A percentile compares a stretch with the other conserved stretches of the same genome.
These are phyloP conservation scores for Penicillium digitatum DNA, from an alignment of 2,329 filamentous ascomycete species.

Conservation along the genomic window DNA sequence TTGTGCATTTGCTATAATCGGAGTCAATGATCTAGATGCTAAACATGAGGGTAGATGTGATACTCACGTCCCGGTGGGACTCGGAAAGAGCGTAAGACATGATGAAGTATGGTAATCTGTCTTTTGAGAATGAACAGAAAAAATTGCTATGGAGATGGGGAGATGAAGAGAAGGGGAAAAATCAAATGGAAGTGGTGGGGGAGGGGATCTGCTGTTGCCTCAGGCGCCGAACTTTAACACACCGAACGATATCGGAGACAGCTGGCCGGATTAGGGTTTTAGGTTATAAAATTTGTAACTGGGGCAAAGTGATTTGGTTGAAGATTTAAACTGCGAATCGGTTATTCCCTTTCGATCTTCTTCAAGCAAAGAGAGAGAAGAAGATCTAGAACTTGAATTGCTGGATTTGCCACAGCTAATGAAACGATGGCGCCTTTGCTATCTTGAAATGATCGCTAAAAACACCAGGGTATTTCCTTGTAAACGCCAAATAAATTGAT, in stretches of 20 bases:
- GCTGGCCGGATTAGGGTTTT: conserved; percentile 1
- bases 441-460: conserved; percentile 1
- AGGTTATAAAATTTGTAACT: conserved; percentile 3
- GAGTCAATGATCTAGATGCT: conserved; percentile 32
- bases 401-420: neutral
- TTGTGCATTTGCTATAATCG: conserved; percentile 81
- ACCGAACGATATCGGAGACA: conserved; percentile 11
- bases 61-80: conserved; percentile 62
- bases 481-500: conserved; percentile 3
- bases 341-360: neutral
- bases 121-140: conserved; percentile 5
- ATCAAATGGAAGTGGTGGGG: conserved; percentile 22
- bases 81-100: conserved; percentile 61
- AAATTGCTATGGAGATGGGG: conserved; percentile 3
- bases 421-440: neutral
- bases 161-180: conserved; percentile 13
- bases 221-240: conserved; percentile 10
- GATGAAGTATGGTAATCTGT: conserved; percentile 24
- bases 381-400: neutral
- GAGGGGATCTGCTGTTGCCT: conserved; percentile 21
- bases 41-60: conserved; percentile 9
- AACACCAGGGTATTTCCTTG: conserved; percentile 9
- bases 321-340: neutral
- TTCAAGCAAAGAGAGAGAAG: neutral
- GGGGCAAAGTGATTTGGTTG: neutral